Base-by-base conservation (phyloP, 2,329 filamentous ascomycete genomes). In the Zasmidium citrigriseum region DNA sequence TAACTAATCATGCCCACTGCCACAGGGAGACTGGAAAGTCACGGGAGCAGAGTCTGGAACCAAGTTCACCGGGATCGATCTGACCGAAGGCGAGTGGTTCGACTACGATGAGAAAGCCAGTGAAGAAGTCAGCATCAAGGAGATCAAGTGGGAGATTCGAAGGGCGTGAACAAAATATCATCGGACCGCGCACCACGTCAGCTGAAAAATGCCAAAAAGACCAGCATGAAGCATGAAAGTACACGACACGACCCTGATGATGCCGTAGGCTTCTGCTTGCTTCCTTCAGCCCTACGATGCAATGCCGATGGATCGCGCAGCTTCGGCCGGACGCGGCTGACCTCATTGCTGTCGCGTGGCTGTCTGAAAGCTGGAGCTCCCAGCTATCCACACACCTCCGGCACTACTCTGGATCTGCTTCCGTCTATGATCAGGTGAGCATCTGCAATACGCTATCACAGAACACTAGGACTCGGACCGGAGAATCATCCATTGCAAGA, bases 31-130 rank as follows among this genome's bases (percentile, higher is more conserved):
- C 50, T 99, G 93, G 90, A 80, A 93, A 57, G 93, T 89, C 0
- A 91, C 89, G 48, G 95, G 93, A 2, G 60, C 83, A 16, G 93
- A 97, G 18, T 92, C 91, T 0, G 83, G 82, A 10, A 95, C 90
- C 44, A 90, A 91, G 68, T 99, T 99, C 70, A 82, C 85, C 0
- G 86, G 78, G 4, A 89, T 98, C 54, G 93, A 98, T 66, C 77
- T 99, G 55, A 80, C 81, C 0, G 95, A 99, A 24, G 93, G 90
- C 23, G 95, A 99, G 69, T 99, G 95, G 95, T 99, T 89, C 75
- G 93, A 98, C 68, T 99, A 98, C 52, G 93, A 98, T 67, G 93
- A 98, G 77, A 97, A 98, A 80, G 84, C 90, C 0, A 83, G 88
- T 0, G 91, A 96, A 51, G 93, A 98, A 75, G 93, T 97, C 48